phyloP scores from a whole-genome alignment of 768 basidiomycete species.

The Phylloporus sp. region DNA sequence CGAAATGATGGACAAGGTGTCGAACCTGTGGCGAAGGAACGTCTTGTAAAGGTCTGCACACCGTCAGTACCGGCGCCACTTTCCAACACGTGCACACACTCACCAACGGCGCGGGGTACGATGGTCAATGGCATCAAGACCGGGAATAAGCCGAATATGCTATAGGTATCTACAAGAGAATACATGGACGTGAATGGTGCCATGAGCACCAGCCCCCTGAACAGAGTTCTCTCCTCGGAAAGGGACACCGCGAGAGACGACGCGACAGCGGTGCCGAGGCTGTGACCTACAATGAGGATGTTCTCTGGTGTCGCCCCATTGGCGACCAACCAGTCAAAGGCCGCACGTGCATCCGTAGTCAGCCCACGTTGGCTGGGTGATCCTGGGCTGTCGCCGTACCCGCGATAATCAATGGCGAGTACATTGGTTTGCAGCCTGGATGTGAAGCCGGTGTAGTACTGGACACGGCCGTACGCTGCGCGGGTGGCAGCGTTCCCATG shows the following conservation, averaged over 20 bases:
- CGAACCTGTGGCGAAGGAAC: conserved; percentile 54
- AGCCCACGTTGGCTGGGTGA: conserved; percentile 75
- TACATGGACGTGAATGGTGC: conserved; percentile 56
- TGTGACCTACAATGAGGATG: conserved; percentile 80
- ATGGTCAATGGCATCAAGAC: conserved; percentile 64
- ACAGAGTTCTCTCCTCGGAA: conserved; percentile 39
- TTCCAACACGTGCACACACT: conserved; percentile 26
- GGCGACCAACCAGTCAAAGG: conserved; percentile 71
- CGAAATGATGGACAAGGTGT: conserved; percentile 57
- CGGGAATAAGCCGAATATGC: conserved; percentile 62
- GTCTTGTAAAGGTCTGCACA: conserved; percentile 50
- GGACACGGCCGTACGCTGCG: conserved; percentile 62
- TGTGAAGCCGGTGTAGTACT: conserved; percentile 61
- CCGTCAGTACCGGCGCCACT: background rate
- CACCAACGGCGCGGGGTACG: conserved; percentile 61
- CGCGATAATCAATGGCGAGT: conserved; percentile 86
- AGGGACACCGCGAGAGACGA: conserved; percentile 46
- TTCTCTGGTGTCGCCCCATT: conserved; percentile 55
- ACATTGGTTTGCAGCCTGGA: conserved; percentile 70
- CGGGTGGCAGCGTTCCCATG: conserved; percentile 90
- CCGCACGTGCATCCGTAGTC: conserved; percentile 65
- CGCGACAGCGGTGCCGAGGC: conserved; percentile 81
- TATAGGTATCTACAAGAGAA: conserved; percentile 63
- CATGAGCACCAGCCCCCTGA: conserved; percentile 50
- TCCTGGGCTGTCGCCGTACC: conserved; percentile 85